Conservation (phyloP, 495 filamentous ascomycete species). For the Penicillium simplicissimum region DNA sequence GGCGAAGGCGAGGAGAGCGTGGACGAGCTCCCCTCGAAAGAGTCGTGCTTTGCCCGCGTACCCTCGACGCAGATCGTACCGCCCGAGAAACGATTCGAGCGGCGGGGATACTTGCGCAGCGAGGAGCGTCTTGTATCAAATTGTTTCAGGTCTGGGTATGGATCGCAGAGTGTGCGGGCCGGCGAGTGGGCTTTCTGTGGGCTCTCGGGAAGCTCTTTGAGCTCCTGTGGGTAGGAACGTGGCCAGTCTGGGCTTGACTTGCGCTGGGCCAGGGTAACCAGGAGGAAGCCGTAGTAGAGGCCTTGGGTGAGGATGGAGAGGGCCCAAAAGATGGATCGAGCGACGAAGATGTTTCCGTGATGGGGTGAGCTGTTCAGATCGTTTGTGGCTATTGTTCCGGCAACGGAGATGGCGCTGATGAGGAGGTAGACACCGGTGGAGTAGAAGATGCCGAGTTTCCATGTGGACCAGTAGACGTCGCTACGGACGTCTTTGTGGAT, state of each 20-base stretch:
- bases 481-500: conserved; percentile 27
- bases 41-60: conserved; percentile 26
- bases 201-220: conserved; percentile 26
- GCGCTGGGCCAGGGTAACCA: conserved; percentile 21
- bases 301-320: conserved; percentile 39
- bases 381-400: conserved; percentile 33
- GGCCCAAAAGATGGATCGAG: conserved; percentile 39
- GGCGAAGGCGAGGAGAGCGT: conserved; percentile 16
- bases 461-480: conserved; percentile 18
- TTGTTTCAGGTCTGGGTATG: conserved; percentile 12
- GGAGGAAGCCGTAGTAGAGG: conserved; percentile 34
- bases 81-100: conserved; percentile 40
- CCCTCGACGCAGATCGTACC: conserved; percentile 35
- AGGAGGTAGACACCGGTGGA: conserved; percentile 32
- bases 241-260: conserved; percentile 28
- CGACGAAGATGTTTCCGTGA: conserved; percentile 22
- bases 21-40: conserved; percentile 29
- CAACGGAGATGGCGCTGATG: conserved; percentile 30
- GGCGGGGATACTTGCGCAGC: conserved; percentile 32
- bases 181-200: conserved; percentile 13
- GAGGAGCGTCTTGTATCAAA: conserved; percentile 27
- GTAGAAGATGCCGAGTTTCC: conserved; percentile 25
- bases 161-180: conserved; percentile 14
- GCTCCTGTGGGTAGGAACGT: conserved; percentile 30
- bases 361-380: conserved; percentile 18